Conservation (phyloP, 1,139 yeast species). For the Blastobotrys apis region DNA sequence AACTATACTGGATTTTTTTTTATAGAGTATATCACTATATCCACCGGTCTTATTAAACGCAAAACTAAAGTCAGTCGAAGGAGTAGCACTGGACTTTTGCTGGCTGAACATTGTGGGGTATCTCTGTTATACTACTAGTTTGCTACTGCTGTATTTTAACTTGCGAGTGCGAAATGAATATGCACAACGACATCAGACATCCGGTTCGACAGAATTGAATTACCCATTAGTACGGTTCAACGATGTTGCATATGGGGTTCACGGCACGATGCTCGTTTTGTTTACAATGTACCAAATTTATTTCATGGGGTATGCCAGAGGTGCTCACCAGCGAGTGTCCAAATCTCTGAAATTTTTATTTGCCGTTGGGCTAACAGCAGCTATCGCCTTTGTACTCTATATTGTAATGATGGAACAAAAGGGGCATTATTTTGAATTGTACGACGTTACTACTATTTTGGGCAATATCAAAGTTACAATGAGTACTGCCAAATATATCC, state of each 20-base stretch:
- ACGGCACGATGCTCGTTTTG: conserved; percentile 39
- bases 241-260: conserved; percentile 43
- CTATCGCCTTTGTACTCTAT: conserved; percentile 22
- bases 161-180: conserved; percentile 40
- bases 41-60: conserved; percentile 43
- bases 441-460: conserved; percentile 41
- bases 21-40: conserved; percentile 44
- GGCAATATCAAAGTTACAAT: conserved; percentile 51
- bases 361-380: conserved; percentile 15
- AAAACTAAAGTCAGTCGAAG: conserved; percentile 41
- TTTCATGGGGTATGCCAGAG: conserved; percentile 35
- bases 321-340: conserved; percentile 30
- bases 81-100: conserved; percentile 43
- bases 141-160: conserved; percentile 40
- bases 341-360: conserved; percentile 21
- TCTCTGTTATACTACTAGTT: conserved; percentile 39
- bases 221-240: conserved; percentile 43
- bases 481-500: conserved; percentile 57
- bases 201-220: conserved; percentile 23
- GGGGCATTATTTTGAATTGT: conserved; percentile 28
- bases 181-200: conserved; percentile 31
- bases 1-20: conserved; percentile 19
- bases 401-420: conserved; percentile 28
- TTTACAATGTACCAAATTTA: conserved; percentile 39
- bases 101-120: conserved; percentile 44